Evolutionary conservation across 2,329 filamentous ascomycete species (phyloP).

Genomic region (Penicillium expansum): DNA sequence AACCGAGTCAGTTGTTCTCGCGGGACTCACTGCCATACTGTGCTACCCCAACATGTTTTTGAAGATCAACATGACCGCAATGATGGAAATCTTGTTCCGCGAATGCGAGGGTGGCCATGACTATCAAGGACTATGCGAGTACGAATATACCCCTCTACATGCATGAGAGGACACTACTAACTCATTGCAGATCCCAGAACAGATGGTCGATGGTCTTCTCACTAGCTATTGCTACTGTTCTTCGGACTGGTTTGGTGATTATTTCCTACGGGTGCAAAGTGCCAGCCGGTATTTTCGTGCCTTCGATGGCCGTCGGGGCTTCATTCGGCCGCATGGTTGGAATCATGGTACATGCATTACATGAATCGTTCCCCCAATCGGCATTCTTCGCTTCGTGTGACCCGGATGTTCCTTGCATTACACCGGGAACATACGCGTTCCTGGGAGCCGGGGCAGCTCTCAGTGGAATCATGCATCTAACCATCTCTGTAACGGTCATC

Average conservation of each 20-base stretch:
- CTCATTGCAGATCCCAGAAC: constrained; percentile 53
- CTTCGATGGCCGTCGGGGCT: constrained; percentile 95
- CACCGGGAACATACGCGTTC: constrained; percentile 94
- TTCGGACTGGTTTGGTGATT: constrained; percentile 82
- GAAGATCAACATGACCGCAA: constrained; percentile 97
- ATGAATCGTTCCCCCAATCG: constrained; percentile 78
- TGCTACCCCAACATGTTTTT: constrained; percentile 96
- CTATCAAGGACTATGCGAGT: constrained; percentile 86
- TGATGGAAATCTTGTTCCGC: constrained; percentile 95
- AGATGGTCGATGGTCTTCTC: constrained; percentile 77
- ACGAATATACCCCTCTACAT: constrained; percentile 16
- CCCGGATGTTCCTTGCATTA: constrained; percentile 92
- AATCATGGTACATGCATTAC: constrained; percentile 84
- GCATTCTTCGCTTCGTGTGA: constrained; percentile 85
- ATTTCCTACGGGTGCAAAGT: constrained; percentile 98
- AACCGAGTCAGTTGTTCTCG: constrained; percentile 79
- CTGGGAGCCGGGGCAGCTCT: constrained; percentile 87
- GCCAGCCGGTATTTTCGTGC: constrained; percentile 94
- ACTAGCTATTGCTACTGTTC: constrained; percentile 71
- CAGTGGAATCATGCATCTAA: constrained; percentile 97
- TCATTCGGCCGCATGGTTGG: constrained; percentile 93
- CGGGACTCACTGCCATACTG: constrained; percentile 80
- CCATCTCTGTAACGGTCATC: constrained; percentile 93
- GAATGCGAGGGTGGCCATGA: constrained; percentile 89
- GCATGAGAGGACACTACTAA: constrained; percentile 6